Conservation (phyloP, 2,329 filamentous ascomycete species). For the Talaromyces sp. region DNA sequence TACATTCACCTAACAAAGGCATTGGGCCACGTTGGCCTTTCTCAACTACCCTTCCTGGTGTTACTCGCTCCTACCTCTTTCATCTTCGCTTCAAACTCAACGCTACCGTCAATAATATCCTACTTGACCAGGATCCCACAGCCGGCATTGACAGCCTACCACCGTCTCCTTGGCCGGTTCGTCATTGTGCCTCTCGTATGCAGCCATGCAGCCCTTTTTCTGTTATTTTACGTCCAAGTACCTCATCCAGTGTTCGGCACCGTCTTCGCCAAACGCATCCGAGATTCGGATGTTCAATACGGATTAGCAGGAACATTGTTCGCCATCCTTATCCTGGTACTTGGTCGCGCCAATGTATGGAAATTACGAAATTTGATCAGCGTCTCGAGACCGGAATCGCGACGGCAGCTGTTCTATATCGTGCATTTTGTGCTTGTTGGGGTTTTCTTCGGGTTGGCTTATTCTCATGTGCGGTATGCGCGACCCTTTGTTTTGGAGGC, state of each 20-base stretch:
- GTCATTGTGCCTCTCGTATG: constrained; percentile 48
- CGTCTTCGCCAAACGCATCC: constrained; percentile 50
- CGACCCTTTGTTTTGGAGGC: constrained; percentile 51
- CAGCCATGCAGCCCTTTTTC: constrained; percentile 51
- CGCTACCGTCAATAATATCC: constrained; percentile 46
- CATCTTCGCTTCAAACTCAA: constrained; percentile 42
- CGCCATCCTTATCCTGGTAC: constrained; percentile 44
- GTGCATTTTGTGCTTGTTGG: constrained; percentile 51
- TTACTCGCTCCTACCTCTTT: constrained; percentile 45
- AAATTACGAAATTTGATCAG: constrained; percentile 26
- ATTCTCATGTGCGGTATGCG: constrained; percentile 53
- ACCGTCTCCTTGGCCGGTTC: constrained; percentile 55
- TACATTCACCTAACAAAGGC: constrained; percentile 61
- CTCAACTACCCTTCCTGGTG: constrained; percentile 57
- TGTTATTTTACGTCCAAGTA: constrained; percentile 53
- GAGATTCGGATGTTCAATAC: constrained; percentile 53
- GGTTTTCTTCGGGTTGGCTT: constrained; percentile 46
- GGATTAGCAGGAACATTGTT: constrained; percentile 49
- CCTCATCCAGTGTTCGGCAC: constrained; percentile 32
- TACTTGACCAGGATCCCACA: constrained; percentile 51
- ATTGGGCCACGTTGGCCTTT: constrained; percentile 55
- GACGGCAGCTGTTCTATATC: constrained; percentile 50
- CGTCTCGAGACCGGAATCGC: constrained; percentile 21
- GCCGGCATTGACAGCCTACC: constrained; percentile 51
- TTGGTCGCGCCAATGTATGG: constrained; percentile 40